Conservation (phyloP, 2,329 filamentous ascomycete genomes). For the Fusarium sp. region DNA sequence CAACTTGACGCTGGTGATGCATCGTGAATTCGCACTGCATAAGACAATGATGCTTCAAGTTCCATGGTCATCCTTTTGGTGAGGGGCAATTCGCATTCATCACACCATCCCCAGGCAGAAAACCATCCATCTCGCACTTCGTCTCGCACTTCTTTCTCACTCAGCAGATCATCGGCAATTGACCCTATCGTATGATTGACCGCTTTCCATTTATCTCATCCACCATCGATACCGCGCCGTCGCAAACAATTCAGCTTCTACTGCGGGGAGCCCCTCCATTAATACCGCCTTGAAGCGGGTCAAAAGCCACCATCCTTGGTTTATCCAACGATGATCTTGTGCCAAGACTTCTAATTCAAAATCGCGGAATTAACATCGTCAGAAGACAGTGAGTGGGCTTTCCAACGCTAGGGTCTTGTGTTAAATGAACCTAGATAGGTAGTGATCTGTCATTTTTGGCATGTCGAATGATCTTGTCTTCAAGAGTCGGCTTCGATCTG, state of each 20-base stretch:
- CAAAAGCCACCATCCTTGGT: background rate
- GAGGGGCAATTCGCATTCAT: conserved; percentile 14
- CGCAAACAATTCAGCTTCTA: background rate
- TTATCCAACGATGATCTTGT: background rate
- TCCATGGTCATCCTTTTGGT: conserved; percentile 11
- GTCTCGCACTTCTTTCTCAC: background rate
- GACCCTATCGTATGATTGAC: background rate
- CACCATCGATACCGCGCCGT: background rate
- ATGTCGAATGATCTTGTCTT: background rate
- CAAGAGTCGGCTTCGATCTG: background rate
- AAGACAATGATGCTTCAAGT: background rate
- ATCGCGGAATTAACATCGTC: background rate
- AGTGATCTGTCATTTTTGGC: too few relatives aligned
- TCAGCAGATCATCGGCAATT: background rate
- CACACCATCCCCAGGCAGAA: conserved; percentile 28
- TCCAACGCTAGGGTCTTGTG: background rate
- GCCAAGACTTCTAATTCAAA: background rate
- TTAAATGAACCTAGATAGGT: background rate
- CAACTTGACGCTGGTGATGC: conserved; percentile 9
- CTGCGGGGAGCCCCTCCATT: background rate
- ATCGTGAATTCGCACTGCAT: conserved; percentile 30
- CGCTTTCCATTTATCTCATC: background rate
- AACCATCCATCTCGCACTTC: background rate
- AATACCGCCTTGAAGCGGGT: background rate
- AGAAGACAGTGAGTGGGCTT: background rate